Base-by-base conservation (phyloP, 2,329 filamentous ascomycete genomes). In the Stachybotrys chartarum region DNA sequence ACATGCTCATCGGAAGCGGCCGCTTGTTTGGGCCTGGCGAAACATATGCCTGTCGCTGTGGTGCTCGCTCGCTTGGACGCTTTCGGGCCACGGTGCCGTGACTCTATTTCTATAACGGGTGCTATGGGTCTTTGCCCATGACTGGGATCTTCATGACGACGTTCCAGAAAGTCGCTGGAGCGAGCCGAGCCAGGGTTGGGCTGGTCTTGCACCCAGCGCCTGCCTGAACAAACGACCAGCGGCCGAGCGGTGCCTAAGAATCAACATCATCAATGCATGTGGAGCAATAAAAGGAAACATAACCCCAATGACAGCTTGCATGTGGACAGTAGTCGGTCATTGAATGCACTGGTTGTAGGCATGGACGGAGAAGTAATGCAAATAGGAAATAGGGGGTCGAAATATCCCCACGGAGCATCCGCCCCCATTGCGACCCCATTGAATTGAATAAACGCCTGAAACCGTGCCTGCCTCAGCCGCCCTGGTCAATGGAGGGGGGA, bases 401-500 rank as follows among this genome's bases (percentile, higher is more conserved):
- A 24, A 24, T 24, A 24, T 24, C 24, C 24, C 24, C 24, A 24
- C 4, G 24, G 2, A 24, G 4, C 24, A 24, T 24, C 35, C 35
- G 14, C 8, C 35, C 12, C 35, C 35, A 42, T 42, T 14, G 35
- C 8, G 5, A 10, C 35, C 5, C 5, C 35, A 42, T 42, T 10
- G 35, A 42, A 42, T 42, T 10, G 35, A 42, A 10, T 14, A 24
- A 24, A 42, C 18, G 45, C 45, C 45, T 47, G 45, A 47, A 47
- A 47, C 45, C 57, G 6, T 72, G 70, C 6, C 58, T 76, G 51
- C 52, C 58, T n/a, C 57, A 51, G 48, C 24, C 24, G 24, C 52
- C 75, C 52, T 51, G 32, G 11, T 57, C 52, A 14, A 59, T 75
- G 50, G 60, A 64, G 54, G 60, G 57, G 53, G 45, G 45, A 72